Evolutionary conservation across 2,329 filamentous ascomycete species (phyloP).

Genomic region (Tolypocladium ovalisporum): DNA sequence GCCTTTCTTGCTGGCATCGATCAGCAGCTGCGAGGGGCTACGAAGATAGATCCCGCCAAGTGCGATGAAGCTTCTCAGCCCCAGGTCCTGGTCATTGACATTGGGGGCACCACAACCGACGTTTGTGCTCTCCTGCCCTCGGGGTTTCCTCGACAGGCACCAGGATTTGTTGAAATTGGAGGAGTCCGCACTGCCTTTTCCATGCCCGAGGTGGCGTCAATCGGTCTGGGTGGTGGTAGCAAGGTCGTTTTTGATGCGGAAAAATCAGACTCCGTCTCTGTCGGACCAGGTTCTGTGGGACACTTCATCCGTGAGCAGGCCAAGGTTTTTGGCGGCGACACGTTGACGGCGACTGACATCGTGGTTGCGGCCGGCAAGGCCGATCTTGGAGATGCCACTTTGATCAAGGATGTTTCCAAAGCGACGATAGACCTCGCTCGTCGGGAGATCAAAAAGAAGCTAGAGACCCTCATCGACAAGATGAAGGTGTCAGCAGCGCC

Average conservation of each 20-base stretch:
- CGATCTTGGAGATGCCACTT: constrained; percentile 16
- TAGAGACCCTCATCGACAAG: constrained; percentile 41
- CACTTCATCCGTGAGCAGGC: constrained; percentile 36
- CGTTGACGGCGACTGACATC: constrained; percentile 42
- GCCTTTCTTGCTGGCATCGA: constrained; percentile 41
- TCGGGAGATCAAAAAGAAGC: constrained; percentile 29
- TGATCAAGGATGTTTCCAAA: constrained; percentile 15
- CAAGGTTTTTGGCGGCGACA: constrained; percentile 40
- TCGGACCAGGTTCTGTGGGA: constrained; percentile 48
- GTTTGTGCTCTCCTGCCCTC: constrained; percentile 45
- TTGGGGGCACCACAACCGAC: constrained; percentile 52
- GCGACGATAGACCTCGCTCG: constrained; percentile 10
- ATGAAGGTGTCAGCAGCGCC: constrained; percentile 45
- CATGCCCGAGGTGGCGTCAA: constrained; percentile 43
- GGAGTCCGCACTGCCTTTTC: constrained; percentile 50
- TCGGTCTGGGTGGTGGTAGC: constrained; percentile 45
- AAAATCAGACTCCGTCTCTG: constrained; percentile 20
- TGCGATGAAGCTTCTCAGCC: constrained; percentile 6
- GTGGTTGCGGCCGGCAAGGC: constrained; percentile 25
- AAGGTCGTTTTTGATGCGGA: constrained; percentile 16
- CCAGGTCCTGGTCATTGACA: constrained; percentile 40
- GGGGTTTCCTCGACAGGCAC: constrained; percentile 49
- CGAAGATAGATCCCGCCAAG: background rate
- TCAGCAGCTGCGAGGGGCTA: constrained; percentile 5
- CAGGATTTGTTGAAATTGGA: constrained; percentile 45